Evolutionary conservation across 1,139 yeast genomes (phyloP), one percentile per base, ranked within the genome.

Genomic region (Geotrichum bryndzae): DNA sequence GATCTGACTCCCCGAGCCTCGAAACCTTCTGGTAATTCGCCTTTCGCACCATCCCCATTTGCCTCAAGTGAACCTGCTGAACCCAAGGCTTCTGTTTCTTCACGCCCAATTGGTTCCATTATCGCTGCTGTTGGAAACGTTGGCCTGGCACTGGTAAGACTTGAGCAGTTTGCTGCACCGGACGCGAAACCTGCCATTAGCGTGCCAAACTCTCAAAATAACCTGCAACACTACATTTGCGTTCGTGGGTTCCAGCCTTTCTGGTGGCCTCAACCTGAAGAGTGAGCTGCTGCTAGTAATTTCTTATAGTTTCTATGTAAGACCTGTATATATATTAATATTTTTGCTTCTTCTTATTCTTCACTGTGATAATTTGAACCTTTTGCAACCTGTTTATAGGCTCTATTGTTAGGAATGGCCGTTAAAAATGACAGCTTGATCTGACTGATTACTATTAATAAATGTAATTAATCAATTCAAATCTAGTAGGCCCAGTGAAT

Each of bases 131-230:
- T 81, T 33, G 89, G 85, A 8, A 83, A 86, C 64, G 72, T 83
- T 45, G 97, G 96, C 0, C 79, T 90, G 41, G 88, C 88, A 8
- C 75, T 86, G 63, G 80, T 84, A 50, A 79, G 80, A 41, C 73
- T 84, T 61, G 81, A 79, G 48, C 82, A 79, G 59, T 77, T 81
- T 64, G 77, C 77, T 51, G 72, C 74, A 33, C 73, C 74, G 1
- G 68, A 68, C 4, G 68, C 72, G 8, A 63, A 66, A 56, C 77
- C 76, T 62, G 71, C 68, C 57, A 63, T 77, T 31, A 73, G 50
- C 31, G 59, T 55, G 22, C 72, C 74, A 6, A 68, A 69, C 5
- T 69, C 69, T 1, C 61, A 64, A 23, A 62, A 69, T 31, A 66
- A 67, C 8, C 68, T 66, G 1, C 62, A 64, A n/a, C 56, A 69